These are phyloP conservation scores for Boletus subcaerulescens DNA, from an alignment of 768 basidiomycete species.

Conservation along the genomic window DNA sequence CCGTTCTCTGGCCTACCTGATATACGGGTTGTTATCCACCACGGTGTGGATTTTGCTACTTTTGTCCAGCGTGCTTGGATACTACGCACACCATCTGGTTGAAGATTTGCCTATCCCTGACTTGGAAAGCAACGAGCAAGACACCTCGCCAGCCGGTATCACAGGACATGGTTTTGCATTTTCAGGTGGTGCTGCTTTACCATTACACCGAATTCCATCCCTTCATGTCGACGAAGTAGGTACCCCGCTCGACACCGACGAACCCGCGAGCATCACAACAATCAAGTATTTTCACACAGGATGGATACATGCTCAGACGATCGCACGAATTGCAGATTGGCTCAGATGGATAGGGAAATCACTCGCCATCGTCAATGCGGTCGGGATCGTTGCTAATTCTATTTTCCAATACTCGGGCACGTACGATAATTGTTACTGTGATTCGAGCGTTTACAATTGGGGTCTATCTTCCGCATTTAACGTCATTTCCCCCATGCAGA, in stretches of 20 bases:
- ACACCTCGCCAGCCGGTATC: background rate
- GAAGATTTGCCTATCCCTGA: background rate
- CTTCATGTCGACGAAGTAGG: background rate
- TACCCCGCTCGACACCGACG: background rate
- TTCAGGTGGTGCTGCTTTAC: background rate
- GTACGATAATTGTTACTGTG: conserved; percentile 31
- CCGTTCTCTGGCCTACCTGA: conserved; percentile 31
- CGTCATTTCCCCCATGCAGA: conserved; percentile 17
- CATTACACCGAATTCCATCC: background rate
- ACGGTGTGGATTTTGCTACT: conserved; percentile 31
- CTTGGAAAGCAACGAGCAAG: background rate
- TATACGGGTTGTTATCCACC: conserved; percentile 31
- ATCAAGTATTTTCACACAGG: background rate
- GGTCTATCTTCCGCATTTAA: conserved; percentile 24
- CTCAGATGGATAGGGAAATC: conserved; percentile 28
- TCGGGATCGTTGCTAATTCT: conserved; percentile 24
- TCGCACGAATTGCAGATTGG: conserved; percentile 4
- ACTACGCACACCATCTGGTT: conserved; percentile 14
- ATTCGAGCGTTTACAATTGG: conserved; percentile 22
- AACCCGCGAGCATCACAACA: background rate
- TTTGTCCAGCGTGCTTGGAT: conserved; percentile 25
- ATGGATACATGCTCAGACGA: background rate
- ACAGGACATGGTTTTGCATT: background rate
- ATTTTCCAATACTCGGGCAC: conserved; percentile 30
- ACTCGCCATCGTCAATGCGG: conserved; percentile 29